phyloP scores from a whole-genome alignment of 179 eudicot genomes.

The Amaranthus tricolor region DNA sequence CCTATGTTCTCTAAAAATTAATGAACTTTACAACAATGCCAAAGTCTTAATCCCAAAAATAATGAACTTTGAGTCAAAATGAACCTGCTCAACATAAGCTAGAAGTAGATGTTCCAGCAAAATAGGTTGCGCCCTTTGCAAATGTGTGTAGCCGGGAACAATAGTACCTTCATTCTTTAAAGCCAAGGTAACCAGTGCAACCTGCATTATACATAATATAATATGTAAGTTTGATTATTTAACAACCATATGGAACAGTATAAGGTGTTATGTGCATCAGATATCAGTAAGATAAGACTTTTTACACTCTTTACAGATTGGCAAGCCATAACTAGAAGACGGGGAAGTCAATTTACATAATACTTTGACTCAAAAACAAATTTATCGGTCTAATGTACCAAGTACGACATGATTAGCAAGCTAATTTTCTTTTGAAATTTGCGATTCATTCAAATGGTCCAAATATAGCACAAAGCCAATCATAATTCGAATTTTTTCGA shows the following conservation, averaged over 20 bases:
- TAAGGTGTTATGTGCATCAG: neutral
- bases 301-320: neutral
- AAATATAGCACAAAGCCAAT: too few species aligned
- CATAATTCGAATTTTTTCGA: too few species aligned
- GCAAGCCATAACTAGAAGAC: neutral
- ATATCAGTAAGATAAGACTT: neutral
- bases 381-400: neutral
- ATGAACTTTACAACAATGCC: neutral
- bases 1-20: constrained; percentile 18
- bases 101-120: constrained; percentile 85
- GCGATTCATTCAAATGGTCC: too few species aligned
- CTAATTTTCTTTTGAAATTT: too few species aligned
- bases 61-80: neutral
- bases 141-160: constrained; percentile 96
- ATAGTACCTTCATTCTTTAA: constrained; percentile 73
- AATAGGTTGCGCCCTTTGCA: constrained; percentile 98
- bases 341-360: neutral
- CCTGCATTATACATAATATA: constrained; percentile 41
- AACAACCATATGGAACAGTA: neutral
- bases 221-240: neutral
- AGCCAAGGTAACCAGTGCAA: constrained; percentile 69
- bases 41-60: too few species aligned
- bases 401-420: too few species aligned
- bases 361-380: neutral
- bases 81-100: constrained; percentile 93